Evolutionary conservation across 257 asterid genomes (phyloP), one percentile per base, ranked within the genome.

Genomic region (Orobanche coerulescens): DNA sequence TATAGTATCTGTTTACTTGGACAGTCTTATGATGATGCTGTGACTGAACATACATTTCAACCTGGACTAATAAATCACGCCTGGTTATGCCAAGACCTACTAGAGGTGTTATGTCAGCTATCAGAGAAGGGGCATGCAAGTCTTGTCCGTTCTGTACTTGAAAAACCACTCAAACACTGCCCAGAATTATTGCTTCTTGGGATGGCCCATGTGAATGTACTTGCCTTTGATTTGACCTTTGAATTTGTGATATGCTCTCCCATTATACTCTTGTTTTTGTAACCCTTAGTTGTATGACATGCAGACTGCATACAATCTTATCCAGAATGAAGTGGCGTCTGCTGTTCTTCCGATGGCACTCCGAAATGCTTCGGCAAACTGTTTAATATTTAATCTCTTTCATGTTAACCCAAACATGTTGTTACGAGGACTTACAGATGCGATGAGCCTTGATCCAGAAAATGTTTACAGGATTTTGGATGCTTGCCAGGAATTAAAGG

Each of bases 71-170:
- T 71, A 48, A 82, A 88, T 71, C 82, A 75, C 46, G 95, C 95
- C 13, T 93, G 99, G 99, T 66, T 73, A 63, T 86, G 96, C 69
- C 82, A 51, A 51, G 95, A 93, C 61, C 82, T 93, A 16, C 78
- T 89, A 67, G 94, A 89, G 82, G 87, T 85, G 62, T 65, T 93
- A 71, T 89, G 99, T 65, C 86, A 76, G 75, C 77, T 89, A 61
- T 83, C 97, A 64, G 99, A 89, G 71, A 81, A 80, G 80, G 97
- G 99, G n/a, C 91, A 93, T 78, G 96, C 97, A 62, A 85, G 74
- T 72, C 62, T 61, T 65, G 97, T 89, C 69, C 88, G 90, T 62
- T 71, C 82, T 56, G 66, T 90, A 72, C 85, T 93, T 43, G 90
- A 83, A 63, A 58, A 66, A 79, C 97, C 99, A 68, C 88, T 87